These are phyloP conservation scores for Gossypium davidsonii DNA, from an alignment of 441 rosid species.

Conservation along the genomic window DNA sequence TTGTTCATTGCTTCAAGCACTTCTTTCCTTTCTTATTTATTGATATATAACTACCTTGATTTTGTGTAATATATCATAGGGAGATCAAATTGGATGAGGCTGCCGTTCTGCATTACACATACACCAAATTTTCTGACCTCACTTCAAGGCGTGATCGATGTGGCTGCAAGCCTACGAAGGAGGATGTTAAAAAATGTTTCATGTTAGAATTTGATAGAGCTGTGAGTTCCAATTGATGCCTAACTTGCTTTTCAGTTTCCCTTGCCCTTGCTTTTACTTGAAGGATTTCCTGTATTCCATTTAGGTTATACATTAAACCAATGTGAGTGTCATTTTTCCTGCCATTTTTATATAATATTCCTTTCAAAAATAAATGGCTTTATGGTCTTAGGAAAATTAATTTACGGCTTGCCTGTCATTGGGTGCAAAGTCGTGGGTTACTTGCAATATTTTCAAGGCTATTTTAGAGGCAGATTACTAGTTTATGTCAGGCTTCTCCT, in stretches of 20 bases:
- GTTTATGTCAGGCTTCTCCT: slow-evolving; percentile 5
- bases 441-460: neutral
- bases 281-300: neutral
- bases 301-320: neutral
- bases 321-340: neutral
- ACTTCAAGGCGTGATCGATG: slow-evolving; percentile 95
- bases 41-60: neutral
- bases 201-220: slow-evolving; percentile 87
- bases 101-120: slow-evolving; percentile 82
- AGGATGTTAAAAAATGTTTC: slow-evolving; percentile 87
- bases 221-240: slow-evolving; percentile 42
- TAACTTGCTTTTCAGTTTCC: neutral
- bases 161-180: slow-evolving; percentile 93
- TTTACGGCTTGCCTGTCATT: neutral
- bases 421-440: neutral
- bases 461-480: neutral
- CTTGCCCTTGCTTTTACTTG: neutral
- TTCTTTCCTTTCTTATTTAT: slow-evolving; percentile 8
- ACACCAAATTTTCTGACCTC: slow-evolving; percentile 80
- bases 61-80: slow-evolving; percentile 26
- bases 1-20: neutral
- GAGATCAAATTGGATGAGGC: slow-evolving; percentile 80
- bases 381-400: neutral
- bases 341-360: neutral
- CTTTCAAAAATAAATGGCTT: neutral